Evolutionary conservation across 1,284 basidiomycete genomes (phyloP), one percentile per base, ranked within the genome.

Genomic region (Ustilago curta): DNA sequence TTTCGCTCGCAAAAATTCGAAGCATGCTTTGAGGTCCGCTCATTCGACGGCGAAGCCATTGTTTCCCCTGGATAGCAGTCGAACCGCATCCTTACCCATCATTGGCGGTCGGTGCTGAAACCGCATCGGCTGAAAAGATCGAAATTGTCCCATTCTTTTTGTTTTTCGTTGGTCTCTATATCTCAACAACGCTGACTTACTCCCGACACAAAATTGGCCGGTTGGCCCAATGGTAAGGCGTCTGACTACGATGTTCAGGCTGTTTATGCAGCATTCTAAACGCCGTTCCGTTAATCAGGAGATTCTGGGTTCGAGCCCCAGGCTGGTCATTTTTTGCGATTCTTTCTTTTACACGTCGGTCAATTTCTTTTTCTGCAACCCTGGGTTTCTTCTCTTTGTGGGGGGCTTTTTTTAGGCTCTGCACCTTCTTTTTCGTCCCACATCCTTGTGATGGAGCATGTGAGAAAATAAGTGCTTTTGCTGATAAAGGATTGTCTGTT

Each of bases 281-380:
- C 18, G 25, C n/a, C 19, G 12, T n/a, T n/a, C n/a, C n/a, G 35
- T 29, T 16, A 66, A 75, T 75, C 72, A 75, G 72, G 72, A 76
- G 72, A 76, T 75, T 75, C 72, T 70, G 67, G 67, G 72, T 75
- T 75, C 67, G 72, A 75, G 64, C 72, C 72, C 72, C 72, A 75
- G 72, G 73, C 68, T 76, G 73, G 73, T 71, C 73, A 71, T 54
- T 56, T 47, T 40, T 56, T 68, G 58, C 62, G 50, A 14, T 31
- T 53, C 50, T 43, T 37, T 23, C 8, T 19, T 12, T 23, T 37
- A 3, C 2, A 43, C 8, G 42, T 43, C 42, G 42, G 42, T 43
- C n/a, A 21, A 43, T 43, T 31, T 53, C 50, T 49, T 52, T 23
- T 19, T 19, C 9, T n/a, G 16, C n/a, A n/a, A 5, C 48, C 5